A percentile compares a stretch with the other conserved stretches of the same genome.
Conservation (phyloP, 805 yeast genomes). For the Saturnispora kantuleensis region DNA sequence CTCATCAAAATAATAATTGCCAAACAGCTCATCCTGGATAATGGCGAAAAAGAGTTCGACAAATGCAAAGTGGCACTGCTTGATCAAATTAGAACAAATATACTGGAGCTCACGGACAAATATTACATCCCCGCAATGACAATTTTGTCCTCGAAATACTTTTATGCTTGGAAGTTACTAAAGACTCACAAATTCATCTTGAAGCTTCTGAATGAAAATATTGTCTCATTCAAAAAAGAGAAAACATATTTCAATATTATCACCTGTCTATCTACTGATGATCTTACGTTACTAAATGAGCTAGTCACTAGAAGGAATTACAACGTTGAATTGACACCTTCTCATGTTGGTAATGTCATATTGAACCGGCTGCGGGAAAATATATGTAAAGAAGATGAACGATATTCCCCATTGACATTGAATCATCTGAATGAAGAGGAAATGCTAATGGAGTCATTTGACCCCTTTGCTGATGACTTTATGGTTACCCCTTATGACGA, state of each 20-base stretch:
- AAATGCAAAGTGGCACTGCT: conserved; percentile 5
- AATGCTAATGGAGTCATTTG: not conserved
- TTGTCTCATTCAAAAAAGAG: conserved; percentile 2
- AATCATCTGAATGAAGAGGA: not conserved
- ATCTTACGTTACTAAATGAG: conserved; percentile 13
- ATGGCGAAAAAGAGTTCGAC: conserved; percentile 1
- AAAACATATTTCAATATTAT: conserved; percentile 13
- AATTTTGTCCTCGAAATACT: conserved; percentile 45
- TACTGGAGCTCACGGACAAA: conserved; percentile 8
- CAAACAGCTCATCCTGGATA: conserved; percentile 9
- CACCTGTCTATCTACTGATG: conserved; percentile 12
- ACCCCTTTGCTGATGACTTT: not conserved
- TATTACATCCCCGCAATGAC: conserved; percentile 31
- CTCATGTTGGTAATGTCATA: conserved; percentile 4
- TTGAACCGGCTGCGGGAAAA: not conserved
- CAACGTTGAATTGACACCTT: not conserved
- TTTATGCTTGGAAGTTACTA: conserved; percentile 59
- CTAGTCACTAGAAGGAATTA: conserved; percentile 5
- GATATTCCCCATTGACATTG: conserved; percentile 1
- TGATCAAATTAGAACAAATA: conserved; percentile 1
- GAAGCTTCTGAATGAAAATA: conserved; percentile 23
- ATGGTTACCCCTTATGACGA: conserved; percentile 2
- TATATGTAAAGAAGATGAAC: conserved; percentile 4
- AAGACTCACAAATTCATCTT: conserved; percentile 42
- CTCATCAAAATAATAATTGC: conserved; percentile 24